Evolutionary conservation across 768 basidiomycete species (phyloP).

Genomic region (Pisolithus microcarpus): DNA sequence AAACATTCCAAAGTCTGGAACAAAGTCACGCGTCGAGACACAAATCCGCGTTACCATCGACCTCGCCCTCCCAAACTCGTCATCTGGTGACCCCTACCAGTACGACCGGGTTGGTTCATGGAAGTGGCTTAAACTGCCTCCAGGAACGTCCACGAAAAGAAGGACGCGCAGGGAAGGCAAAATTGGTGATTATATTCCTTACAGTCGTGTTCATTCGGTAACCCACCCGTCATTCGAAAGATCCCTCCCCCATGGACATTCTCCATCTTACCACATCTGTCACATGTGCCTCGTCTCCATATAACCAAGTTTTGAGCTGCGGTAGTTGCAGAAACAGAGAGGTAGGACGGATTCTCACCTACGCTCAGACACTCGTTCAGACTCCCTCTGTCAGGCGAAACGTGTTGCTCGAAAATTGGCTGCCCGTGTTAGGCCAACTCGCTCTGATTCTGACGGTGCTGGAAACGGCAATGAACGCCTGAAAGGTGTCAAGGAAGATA

Average conservation of each 20-base stretch:
- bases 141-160: slow-evolving; percentile 77
- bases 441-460: slow-evolving; percentile 65
- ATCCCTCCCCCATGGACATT: slow-evolving; percentile 61
- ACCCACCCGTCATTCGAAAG: slow-evolving; percentile 27
- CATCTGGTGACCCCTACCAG: slow-evolving; percentile 51
- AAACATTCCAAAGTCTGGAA: slow-evolving; percentile 73
- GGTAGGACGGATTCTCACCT: slow-evolving; percentile 34
- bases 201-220: slow-evolving; percentile 7
- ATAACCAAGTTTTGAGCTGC: slow-evolving; percentile 72
- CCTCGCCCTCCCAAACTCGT: slow-evolving; percentile 57
- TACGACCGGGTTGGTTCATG: slow-evolving; percentile 84
- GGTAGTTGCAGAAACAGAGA: slow-evolving; percentile 86
- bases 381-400: slow-evolving; percentile 54
- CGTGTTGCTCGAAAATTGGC: slow-evolving; percentile 86
- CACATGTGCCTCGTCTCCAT: slow-evolving; percentile 74
- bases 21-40: slow-evolving; percentile 92
- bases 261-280: slow-evolving; percentile 68
- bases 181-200: slow-evolving; percentile 43
- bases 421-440: slow-evolving; percentile 70
- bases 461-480: slow-evolving; percentile 48
- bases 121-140: slow-evolving; percentile 80
- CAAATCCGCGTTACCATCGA: slow-evolving; percentile 84
- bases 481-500: slow-evolving; percentile 48
- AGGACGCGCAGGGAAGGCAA: slow-evolving; percentile 79
- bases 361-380: slow-evolving; percentile 5